Evolutionary conservation across 129 eudicot species (phyloP), one percentile per base, ranked within the genome.

Genomic region (Tagetes erecta): DNA sequence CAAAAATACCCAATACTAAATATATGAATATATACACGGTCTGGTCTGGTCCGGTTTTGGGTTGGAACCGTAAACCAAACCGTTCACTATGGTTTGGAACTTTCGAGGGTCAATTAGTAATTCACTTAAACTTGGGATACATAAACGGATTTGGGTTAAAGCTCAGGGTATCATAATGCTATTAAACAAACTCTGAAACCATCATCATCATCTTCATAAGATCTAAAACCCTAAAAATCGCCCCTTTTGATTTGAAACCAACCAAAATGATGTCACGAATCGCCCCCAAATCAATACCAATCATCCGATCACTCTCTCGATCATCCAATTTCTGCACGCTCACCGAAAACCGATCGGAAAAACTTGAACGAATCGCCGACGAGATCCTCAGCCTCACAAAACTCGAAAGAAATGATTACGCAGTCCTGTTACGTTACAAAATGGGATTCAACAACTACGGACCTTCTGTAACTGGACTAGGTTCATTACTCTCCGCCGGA

Each of bases 351-450:
- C 87, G 68, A 42, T 76, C 96, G 67, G 77, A 75, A 40, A 92
- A 92, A 63, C 88, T 92, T 1, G 90, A 87, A 59, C 74, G 95
- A 9, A 92, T 92, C 64, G 95, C 98, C 73, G 92, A 87, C 78
- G 92, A 85, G 80, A 84, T 92, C 31, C 82, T 92, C 35, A 81
- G 80, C 86, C 90, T 92, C 46, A 89, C 81, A 65, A 85, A 83
- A 78, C 82, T 92, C 78, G 98, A 92, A 47, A 72, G 83, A 3
- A 72, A 84, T 59, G 98, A 89, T 52, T 92, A 87, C 67, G 76
- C 76, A n/a, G 83, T 89, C 74, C 90, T 92, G 2, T 50, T 89
- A 20, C 80, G 92, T 10, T 80, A 83, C 84, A 92, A 87, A 49
- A 80, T 92, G 88, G 95, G 96, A 31, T 76, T 86, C 66, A 78